A percentile compares a stretch with the other conserved stretches of the same genome.
These are phyloP conservation scores for Pseudonitzschia delicatissima DNA, from an alignment of 108 stramenopile species.

Conservation along the genomic window DNA sequence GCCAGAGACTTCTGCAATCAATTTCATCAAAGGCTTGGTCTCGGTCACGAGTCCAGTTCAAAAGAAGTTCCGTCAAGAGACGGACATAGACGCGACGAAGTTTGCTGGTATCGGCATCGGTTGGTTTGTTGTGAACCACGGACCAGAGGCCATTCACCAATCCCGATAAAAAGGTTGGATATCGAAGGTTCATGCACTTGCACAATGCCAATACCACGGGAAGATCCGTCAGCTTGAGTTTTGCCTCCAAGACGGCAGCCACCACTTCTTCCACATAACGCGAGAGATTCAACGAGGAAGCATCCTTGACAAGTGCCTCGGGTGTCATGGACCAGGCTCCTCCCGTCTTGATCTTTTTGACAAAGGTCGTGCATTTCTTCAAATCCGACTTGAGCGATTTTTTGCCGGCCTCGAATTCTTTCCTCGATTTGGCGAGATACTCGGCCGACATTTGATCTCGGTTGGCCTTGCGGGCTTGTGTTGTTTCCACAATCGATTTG, in stretches of 20 bases:
- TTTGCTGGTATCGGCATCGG: slow-evolving; percentile 44
- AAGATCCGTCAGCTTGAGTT: slow-evolving; percentile 66
- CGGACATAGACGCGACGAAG: slow-evolving; percentile 62
- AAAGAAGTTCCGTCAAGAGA: slow-evolving; percentile 64
- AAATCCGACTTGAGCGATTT: slow-evolving; percentile 91
- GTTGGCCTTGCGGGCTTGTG: slow-evolving; percentile 16
- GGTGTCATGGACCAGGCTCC: slow-evolving; percentile 52
- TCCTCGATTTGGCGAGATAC: slow-evolving; percentile 28
- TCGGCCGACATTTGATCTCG: slow-evolving; percentile 24
- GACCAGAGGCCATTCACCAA: slow-evolving; percentile 50
- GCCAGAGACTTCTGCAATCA: slow-evolving; percentile 67
- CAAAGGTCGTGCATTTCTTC: slow-evolving; percentile 95
- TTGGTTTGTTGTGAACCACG: slow-evolving; percentile 37
- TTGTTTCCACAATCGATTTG: slow-evolving; percentile 18
- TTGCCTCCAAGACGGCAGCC: slow-evolving; percentile 75
- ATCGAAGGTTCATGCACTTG: slow-evolving; percentile 70
- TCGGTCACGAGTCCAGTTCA: slow-evolving; percentile 64
- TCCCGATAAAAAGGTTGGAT: slow-evolving; percentile 49
- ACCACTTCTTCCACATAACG: slow-evolving; percentile 95
- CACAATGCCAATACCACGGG: slow-evolving; percentile 62
- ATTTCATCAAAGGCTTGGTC: slow-evolving; percentile 60
- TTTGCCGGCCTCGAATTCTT: slow-evolving; percentile 65
- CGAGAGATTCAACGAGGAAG: slow-evolving; percentile 82
- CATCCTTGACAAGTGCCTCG: slow-evolving; percentile 67
- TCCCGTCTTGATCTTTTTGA: slow-evolving; percentile 87